Base-by-base conservation (phyloP, 208 protist genomes). In the Vickermania spadyakhi region DNA sequence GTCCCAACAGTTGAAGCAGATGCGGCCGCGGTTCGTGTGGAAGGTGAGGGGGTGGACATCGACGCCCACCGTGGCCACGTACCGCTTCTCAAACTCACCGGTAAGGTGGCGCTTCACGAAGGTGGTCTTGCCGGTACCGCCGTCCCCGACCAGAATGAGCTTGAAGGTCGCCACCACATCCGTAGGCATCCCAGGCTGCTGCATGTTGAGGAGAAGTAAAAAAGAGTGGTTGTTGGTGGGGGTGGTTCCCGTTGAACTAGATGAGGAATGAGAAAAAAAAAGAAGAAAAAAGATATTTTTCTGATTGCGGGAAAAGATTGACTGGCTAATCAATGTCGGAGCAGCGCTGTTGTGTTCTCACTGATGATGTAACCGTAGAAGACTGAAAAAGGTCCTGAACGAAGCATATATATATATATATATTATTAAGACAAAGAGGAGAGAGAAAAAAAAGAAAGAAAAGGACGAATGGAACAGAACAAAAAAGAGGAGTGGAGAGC, bases 1-100 rank as follows among this genome's bases (percentile, higher is more conserved):
- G 80, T 99, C 98, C 98, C 99, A 99, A 68, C 99, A 97, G 82
- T 99, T 99, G 86, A 99, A 99, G 62, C 83, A 77, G 77, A 99
- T 97, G 62, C 90, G 74, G 31, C 99, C 99, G 42, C 81, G 86
- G 80, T 98, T 99, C 7, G 99, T 99, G 85, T 98, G 76, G 82
- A 99, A 99, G 21, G 67, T 79, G 23, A 99, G 82, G 49, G 97
- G 96, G 73, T 99, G 97, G 31, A 99, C 98, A 68, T 99, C 93
- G 14, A 96, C 90, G 31, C 90, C 90, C 28, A 96, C 85, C 5
- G 93, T 97, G 45, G 93, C 89, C 28, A 99, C 98, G 80, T 99
- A 99, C 64, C 94, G 94, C 78, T 98, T 98, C 84, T 99, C 98
- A 73, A 99, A 99, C 84, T 99, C 98, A 55, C 99, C 99, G 22